Evolutionary conservation across 306 rosid genomes (phyloP).

Genomic region (Sophora flavescens): DNA sequence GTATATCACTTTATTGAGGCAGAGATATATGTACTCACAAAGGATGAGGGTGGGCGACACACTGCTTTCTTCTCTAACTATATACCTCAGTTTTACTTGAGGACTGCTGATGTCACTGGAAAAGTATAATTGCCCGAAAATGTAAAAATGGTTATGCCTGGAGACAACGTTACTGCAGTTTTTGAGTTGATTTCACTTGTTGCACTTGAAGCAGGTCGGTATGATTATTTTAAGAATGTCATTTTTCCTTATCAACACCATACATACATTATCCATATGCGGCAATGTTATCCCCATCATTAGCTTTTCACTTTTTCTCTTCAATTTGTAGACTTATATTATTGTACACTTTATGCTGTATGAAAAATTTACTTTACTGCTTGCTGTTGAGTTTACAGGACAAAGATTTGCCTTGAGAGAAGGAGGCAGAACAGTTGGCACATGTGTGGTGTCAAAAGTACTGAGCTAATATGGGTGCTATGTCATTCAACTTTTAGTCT

Average conservation of each 20-base stretch:
- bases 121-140: conserved; percentile 91
- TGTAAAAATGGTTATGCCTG: conserved; percentile 99
- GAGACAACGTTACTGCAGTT: conserved; percentile 89
- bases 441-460: conserved; percentile 97
- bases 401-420: conserved; percentile 99
- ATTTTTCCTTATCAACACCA: background rate
- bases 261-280: background rate
- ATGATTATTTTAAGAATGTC: background rate
- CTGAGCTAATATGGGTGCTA: conserved; percentile 50
- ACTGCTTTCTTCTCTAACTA: conserved; percentile 98
- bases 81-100: conserved; percentile 94
- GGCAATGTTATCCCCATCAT: background rate
- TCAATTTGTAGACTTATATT: background rate
- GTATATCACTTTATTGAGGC: no score
- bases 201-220: conserved; percentile 93
- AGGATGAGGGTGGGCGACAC: conserved; percentile 99
- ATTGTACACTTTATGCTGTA: conserved; percentile 14
- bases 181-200: conserved; percentile 87
- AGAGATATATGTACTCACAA: conserved; percentile 95
- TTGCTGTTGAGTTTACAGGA: conserved; percentile 62
- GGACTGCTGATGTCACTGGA: conserved; percentile 98
- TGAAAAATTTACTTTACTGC: conserved; percentile 8
- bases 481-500: conserved; percentile 41
- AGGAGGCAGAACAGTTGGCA: conserved; percentile 99
- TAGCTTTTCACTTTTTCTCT: background rate